Conservation (phyloP, 2,329 filamentous ascomycete genomes). For the Colletotrichum sp. region DNA sequence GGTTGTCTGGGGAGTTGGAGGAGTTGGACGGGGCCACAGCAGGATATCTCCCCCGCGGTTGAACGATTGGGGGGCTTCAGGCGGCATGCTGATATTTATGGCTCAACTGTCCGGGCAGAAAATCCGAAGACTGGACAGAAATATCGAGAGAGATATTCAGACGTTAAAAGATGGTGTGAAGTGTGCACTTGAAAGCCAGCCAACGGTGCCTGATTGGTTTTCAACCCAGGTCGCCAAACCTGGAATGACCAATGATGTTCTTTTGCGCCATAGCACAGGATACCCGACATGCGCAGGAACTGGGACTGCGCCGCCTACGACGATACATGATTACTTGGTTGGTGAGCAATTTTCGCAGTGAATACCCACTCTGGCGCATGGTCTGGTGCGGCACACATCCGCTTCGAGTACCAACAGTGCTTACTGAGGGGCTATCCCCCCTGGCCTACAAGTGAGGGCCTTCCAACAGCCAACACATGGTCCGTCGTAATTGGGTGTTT, state of each 20-base stretch:
- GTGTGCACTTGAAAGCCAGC: background rate
- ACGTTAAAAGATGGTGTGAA: background rate
- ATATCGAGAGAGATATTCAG: background rate
- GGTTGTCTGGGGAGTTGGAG: background rate
- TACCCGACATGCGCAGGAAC: background rate
- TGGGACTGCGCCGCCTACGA: background rate
- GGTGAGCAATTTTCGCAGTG: background rate
- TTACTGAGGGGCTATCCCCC: background rate
- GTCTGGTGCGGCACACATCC: background rate
- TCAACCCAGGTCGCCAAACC: background rate
- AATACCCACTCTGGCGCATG: background rate
- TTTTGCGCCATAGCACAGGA: background rate
- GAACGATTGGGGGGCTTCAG: background rate
- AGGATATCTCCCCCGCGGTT: background rate
- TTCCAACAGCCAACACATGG: background rate
- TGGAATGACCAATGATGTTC: background rate
- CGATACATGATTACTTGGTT: background rate
- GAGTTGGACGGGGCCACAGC: background rate
- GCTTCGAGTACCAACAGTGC: background rate
- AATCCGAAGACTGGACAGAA: background rate
- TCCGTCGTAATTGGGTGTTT: background rate
- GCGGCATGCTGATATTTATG: background rate
- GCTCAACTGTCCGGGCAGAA: background rate
- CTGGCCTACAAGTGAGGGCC: background rate
- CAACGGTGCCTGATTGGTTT: background rate